Conservation (phyloP, 257 asterid genomes). For the Datura wrightii region DNA sequence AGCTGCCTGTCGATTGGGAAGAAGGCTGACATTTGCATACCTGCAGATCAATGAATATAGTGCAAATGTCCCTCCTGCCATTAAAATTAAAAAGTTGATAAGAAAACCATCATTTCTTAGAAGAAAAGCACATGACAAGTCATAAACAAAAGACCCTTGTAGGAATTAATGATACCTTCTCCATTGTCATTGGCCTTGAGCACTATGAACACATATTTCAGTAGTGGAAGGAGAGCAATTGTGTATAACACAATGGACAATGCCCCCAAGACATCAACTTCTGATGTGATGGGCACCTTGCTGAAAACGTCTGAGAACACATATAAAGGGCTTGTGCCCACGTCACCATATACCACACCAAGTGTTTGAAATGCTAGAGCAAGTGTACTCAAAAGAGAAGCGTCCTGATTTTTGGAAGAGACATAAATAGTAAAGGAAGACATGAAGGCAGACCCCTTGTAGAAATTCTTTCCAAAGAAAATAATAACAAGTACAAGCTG, state of each 20-base stretch:
- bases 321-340: conserved; percentile 97
- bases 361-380: conserved; percentile 93
- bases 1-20: conserved; percentile 86
- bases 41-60: conserved; percentile 88
- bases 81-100: conserved; percentile 32
- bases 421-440: conserved; percentile 11
- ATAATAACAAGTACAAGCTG: not conserved
- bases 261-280: conserved; percentile 86
- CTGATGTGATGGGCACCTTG: conserved; percentile 87
- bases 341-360: conserved; percentile 96
- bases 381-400: conserved; percentile 68
- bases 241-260: conserved; percentile 89
- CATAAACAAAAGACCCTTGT: conserved; percentile 10
- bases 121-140: conserved; percentile 20
- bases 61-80: conserved; percentile 97
- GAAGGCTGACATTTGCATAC: conserved; percentile 89
- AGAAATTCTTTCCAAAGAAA: not conserved
- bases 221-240: conserved; percentile 80
- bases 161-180: conserved; percentile 68
- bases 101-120: conserved; percentile 25
- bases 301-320: conserved; percentile 88
- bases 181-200: conserved; percentile 95
- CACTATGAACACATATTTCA: conserved; percentile 88
- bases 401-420: conserved; percentile 55
- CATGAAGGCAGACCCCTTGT: not conserved